phyloP scores from a whole-genome alignment of 1,139 yeast genomes.

The Sugiyamaella sp. region DNA sequence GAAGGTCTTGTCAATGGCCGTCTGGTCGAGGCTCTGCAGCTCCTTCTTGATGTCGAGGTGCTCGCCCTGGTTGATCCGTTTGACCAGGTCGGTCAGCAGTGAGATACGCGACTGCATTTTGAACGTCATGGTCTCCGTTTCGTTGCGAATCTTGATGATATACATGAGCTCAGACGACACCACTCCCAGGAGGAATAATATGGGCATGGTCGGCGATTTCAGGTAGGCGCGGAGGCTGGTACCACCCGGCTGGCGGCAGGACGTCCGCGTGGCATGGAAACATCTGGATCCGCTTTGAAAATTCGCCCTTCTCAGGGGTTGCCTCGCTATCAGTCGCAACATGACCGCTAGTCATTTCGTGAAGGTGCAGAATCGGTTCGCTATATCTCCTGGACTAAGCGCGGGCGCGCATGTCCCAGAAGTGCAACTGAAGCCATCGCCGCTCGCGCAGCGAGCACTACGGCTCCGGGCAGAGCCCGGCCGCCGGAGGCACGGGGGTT shows the following conservation, averaged over 20 bases:
- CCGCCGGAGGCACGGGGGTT: conserved; percentile 5
- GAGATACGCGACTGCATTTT: conserved; percentile 13
- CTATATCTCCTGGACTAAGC: too few species aligned
- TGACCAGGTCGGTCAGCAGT: conserved; percentile 7
- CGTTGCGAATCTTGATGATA: conserved; percentile 21
- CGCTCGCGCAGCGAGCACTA: conserved; percentile 6
- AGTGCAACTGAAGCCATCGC: too few species aligned
- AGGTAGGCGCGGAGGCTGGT: conserved; percentile 17
- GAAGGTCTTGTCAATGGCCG: conserved; percentile 16
- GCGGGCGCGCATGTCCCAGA: not conserved
- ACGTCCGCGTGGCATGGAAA: not conserved
- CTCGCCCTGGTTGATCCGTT: conserved; percentile 14
- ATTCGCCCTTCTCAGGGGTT: not conserved
- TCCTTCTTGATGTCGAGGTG: conserved; percentile 18
- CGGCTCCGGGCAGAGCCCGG: conserved; percentile 3
- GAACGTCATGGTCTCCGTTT: conserved; percentile 11
- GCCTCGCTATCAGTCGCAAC: not conserved
- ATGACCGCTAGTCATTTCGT: not conserved
- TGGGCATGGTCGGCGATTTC: conserved; percentile 15
- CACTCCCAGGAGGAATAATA: conserved; percentile 19
- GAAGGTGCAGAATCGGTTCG: not conserved
- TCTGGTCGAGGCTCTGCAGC: conserved; percentile 5
- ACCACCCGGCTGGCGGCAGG: not conserved
- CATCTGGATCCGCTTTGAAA: not conserved
- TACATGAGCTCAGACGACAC: conserved; percentile 22